Evolutionary conservation across 2,329 filamentous ascomycete genomes (phyloP), one percentile per base, ranked within the genome.

Genomic region (Penicillium sp.): DNA sequence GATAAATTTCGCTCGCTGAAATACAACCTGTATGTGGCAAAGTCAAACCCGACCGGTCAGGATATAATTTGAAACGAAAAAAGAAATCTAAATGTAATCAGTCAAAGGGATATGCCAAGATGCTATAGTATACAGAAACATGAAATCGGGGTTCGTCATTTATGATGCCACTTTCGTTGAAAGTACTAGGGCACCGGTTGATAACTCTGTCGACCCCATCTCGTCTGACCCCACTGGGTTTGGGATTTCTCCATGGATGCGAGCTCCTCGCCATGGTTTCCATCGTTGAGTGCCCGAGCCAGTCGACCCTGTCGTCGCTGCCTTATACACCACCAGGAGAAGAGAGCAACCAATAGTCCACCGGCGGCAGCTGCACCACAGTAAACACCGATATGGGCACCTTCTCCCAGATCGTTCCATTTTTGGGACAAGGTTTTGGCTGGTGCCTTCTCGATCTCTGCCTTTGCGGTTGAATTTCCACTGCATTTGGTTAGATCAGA

Each of bases 401-500:
- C 78, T 0, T 69, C 62, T 1, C 78, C 73, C 1, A 84, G 73
- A 24, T 76, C 70, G 19, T 67, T 68, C 77, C 77, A 80, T 60
- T 75, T 78, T 57, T 79, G 66, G 19, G 73, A 49, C 11, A 76
- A 24, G 3, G 72, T 65, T 61, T 77, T 68, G 31, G 65, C 27
- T 21, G 69, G 68, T 13, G 71, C 63, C 45, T 76, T 73, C 65
- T 73, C 70, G 44, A 77, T 61, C 48, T 74, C 66, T 1, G 68
- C 54, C 13, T 59, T 61, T 52, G 90, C 81, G 4, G 83, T 79
- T 6, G 78, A 76, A 62, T 86, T 86, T 65, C 96, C 90, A 54
- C 95, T 86, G 67, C 81, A 84, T 16, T 29, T 16, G 37, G 6
- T 22, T 2, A 66, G 43, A 46, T 24, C 3, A 22, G 56, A 50